Evolutionary conservation across 2,329 filamentous ascomycete species (phyloP), one percentile per base, ranked within the genome.

Genomic region (Colletotrichum somersetense): DNA sequence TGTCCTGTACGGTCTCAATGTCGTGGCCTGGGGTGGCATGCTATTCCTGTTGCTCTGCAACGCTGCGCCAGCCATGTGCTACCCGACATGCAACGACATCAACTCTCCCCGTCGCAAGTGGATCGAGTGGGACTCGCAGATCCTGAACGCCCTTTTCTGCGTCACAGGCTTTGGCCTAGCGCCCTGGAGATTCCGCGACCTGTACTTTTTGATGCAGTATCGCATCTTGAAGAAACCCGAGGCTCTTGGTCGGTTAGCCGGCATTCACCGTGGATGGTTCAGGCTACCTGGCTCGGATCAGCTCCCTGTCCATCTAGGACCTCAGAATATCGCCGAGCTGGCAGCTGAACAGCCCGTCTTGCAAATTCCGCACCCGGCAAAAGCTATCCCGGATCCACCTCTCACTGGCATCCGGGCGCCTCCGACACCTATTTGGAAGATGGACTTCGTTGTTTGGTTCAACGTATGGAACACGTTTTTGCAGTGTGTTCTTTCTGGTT

Each of bases 11-110:
- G 90, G 92, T 16, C 87, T 96, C 69, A 95, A 96, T 74, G 88
- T 97, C 26, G 89, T 97, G 12, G 95, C 93, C 0, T 97, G 94
- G 94, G 94, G 94, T 63, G 94, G 92, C 70, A 97, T 97, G 94
- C 86, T 97, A 44, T 97, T 97, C 82, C 84, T 97, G 23, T 85
- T 97, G 2, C 89, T 97, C 35, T 92, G 91, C 84, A 93, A 94
- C 77, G 93, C 88, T 67, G 85, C 89, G 2, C 91, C 91, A 8
- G 89, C 89, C 72, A 94, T 94, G 92, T 94, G 93, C 84, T 79
- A 86, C 75, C 91, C 88, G 0, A 84, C 84, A 46, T 96, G 93
- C 83, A 87, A 93, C 78, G 86, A 93, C 75, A 91, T 94, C 78
- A 85, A 94, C 77, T 94, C 92, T 0, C 90, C 93, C 2, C 89